phyloP scores from a whole-genome alignment of 768 basidiomycete genomes.

The Epithele typhae region DNA sequence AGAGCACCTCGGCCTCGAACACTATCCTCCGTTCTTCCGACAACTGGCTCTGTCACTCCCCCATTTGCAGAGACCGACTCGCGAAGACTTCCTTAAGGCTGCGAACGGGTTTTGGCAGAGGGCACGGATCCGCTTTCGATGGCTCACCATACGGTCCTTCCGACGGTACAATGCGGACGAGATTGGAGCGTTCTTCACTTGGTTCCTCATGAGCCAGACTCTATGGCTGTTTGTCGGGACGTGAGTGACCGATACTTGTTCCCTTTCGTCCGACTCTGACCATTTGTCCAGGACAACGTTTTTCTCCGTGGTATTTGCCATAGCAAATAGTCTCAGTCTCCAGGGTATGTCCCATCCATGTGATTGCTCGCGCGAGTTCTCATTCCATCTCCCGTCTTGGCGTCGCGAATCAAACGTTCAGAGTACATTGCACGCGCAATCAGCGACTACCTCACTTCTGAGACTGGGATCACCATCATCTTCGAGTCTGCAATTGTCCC shows the following conservation, averaged over 20 bases:
- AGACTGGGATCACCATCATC: constrained; percentile 91
- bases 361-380: background rate
- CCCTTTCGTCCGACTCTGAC: background rate
- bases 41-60: constrained; percentile 77
- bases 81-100: constrained; percentile 84
- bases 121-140: constrained; percentile 87
- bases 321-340: constrained; percentile 79
- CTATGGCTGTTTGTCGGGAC: constrained; percentile 95
- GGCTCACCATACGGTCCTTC: constrained; percentile 95
- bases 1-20: constrained; percentile 36
- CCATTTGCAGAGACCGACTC: constrained; percentile 72
- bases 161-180: constrained; percentile 95
- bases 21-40: constrained; percentile 79
- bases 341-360: constrained; percentile 51
- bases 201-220: constrained; percentile 94
- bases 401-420: no score
- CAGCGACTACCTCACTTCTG: constrained; percentile 88
- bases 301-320: constrained; percentile 89
- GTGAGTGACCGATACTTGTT: constrained; percentile 40
- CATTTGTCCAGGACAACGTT: constrained; percentile 74
- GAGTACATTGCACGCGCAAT: constrained; percentile 84
- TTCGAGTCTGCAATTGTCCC: constrained; percentile 98
- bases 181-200: constrained; percentile 92
- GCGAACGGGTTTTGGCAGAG: constrained; percentile 91
- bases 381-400: background rate